A percentile compares a stretch with the other conserved stretches of the same genome.
These are phyloP conservation scores for Penicillium sp. DNA, from an alignment of 2,329 filamentous ascomycete species.

Conservation along the genomic window DNA sequence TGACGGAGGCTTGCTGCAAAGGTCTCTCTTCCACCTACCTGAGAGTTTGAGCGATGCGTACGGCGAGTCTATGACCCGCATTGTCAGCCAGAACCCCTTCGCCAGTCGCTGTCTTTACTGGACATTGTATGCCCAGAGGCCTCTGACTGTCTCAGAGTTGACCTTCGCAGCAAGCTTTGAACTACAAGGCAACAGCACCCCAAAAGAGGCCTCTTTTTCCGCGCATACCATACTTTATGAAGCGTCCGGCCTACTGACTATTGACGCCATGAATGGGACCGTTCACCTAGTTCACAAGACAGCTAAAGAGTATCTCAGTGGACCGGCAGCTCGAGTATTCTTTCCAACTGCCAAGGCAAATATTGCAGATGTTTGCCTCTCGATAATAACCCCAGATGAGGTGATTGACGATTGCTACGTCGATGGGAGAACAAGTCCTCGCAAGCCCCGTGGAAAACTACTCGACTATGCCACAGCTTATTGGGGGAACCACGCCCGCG, in stretches of 20 bases:
- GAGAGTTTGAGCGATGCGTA: slow-evolving; percentile 29
- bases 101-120: slow-evolving; percentile 27
- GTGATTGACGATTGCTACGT: slow-evolving; percentile 33
- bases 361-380: slow-evolving; percentile 30
- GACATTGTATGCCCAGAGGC: slow-evolving; percentile 24
- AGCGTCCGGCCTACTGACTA: slow-evolving; percentile 22
- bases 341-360: slow-evolving; percentile 28
- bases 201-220: background rate
- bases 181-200: background rate
- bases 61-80: slow-evolving; percentile 28
- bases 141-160: slow-evolving; percentile 26
- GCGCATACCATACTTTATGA: slow-evolving; percentile 1
- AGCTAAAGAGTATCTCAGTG: slow-evolving; percentile 28
- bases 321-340: slow-evolving; percentile 27
- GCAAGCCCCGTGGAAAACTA: too few species aligned
- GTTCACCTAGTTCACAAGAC: slow-evolving; percentile 31
- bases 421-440: slow-evolving; percentile 1
- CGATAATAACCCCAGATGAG: slow-evolving; percentile 26
- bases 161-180: slow-evolving; percentile 3
- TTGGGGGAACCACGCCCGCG: slow-evolving; percentile 30
- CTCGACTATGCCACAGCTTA: slow-evolving; percentile 17
- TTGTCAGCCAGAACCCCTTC: slow-evolving; percentile 20
- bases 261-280: slow-evolving; percentile 23
- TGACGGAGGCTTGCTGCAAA: slow-evolving; percentile 20
- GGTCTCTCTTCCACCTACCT: slow-evolving; percentile 23